These are phyloP conservation scores for Pythium scleroteichum DNA, from an alignment of 352 stramenopile species.

Conservation along the genomic window DNA sequence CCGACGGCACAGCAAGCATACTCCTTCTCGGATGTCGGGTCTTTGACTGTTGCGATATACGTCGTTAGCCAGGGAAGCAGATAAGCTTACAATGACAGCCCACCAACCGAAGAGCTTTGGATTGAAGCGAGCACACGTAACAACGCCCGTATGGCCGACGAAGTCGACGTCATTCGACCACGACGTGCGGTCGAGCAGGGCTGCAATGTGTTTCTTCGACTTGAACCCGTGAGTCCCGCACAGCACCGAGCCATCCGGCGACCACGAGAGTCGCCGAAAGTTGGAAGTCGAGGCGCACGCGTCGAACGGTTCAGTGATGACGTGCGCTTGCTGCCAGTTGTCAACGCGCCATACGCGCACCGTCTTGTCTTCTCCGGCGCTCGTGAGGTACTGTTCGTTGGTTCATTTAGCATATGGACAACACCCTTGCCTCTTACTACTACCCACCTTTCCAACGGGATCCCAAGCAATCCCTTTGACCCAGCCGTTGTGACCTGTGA, in stretches of 20 bases:
- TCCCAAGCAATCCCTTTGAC: slow-evolving; percentile 89
- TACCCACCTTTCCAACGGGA: slow-evolving; percentile 74
- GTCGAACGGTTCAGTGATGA: slow-evolving; percentile 77
- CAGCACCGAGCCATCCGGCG: slow-evolving; percentile 75
- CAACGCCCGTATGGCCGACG: slow-evolving; percentile 76
- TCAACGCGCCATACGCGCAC: slow-evolving; percentile 85
- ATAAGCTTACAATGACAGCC: no score
- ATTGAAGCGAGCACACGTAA: slow-evolving; percentile 84
- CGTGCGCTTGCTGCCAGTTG: slow-evolving; percentile 67
- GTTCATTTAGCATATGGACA: no score
- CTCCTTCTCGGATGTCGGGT: slow-evolving; percentile 64
- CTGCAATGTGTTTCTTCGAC: slow-evolving; percentile 87
- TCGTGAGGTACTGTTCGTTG: slow-evolving; percentile 68
- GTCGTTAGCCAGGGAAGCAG: no score
- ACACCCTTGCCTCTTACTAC: no score
- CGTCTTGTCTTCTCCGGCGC: slow-evolving; percentile 85
- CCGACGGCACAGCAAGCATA: slow-evolving; percentile 86
- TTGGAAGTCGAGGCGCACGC: slow-evolving; percentile 77
- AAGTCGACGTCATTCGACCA: slow-evolving; percentile 88
- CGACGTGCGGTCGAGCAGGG: slow-evolving; percentile 68
- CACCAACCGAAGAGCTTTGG: slow-evolving; percentile 66
- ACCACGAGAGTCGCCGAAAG: slow-evolving; percentile 85
- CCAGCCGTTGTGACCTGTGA: slow-evolving; percentile 81
- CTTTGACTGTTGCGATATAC: slow-evolving; percentile 40
- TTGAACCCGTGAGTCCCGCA: slow-evolving; percentile 85